phyloP scores from a whole-genome alignment of 257 asterid species.

The Solanum appendiculatum region DNA sequence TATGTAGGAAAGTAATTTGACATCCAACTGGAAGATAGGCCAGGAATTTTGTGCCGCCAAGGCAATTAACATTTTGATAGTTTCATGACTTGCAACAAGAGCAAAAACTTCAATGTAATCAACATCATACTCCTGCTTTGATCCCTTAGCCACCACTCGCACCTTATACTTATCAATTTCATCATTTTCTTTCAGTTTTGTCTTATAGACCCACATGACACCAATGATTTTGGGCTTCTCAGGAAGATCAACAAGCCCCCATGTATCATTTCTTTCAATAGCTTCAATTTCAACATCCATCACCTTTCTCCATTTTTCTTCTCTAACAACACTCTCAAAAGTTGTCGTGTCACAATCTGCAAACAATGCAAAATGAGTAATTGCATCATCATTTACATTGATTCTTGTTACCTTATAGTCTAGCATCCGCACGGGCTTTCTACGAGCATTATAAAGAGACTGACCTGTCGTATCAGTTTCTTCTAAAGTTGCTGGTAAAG shows the following conservation, averaged over 20 bases:
- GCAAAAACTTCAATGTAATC: background rate
- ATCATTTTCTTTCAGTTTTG: background rate
- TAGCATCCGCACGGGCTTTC: too few relatives aligned
- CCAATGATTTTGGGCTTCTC: background rate
- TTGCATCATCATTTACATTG: too few relatives aligned
- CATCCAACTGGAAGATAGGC: background rate
- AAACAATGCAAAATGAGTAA: background rate
- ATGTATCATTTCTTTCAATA: background rate
- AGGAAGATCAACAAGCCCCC: background rate
- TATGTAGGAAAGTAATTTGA: background rate
- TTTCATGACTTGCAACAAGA: background rate
- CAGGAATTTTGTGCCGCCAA: background rate
- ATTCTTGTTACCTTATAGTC: too few relatives aligned
- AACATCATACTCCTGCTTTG: background rate
- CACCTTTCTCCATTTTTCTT: background rate
- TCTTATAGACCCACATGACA: background rate
- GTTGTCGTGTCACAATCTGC: background rate
- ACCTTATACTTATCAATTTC: too few relatives aligned
- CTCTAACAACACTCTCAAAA: too few relatives aligned
- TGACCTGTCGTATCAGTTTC: too few relatives aligned
- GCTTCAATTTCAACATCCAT: background rate
- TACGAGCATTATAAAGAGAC: too few relatives aligned
- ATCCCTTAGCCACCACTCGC: background rate
- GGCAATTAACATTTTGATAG: background rate
- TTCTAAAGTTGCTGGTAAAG: too few relatives aligned